Evolutionary conservation across 179 eudicot species (phyloP).

Genomic region (Vitellaria paradoxa): DNA sequence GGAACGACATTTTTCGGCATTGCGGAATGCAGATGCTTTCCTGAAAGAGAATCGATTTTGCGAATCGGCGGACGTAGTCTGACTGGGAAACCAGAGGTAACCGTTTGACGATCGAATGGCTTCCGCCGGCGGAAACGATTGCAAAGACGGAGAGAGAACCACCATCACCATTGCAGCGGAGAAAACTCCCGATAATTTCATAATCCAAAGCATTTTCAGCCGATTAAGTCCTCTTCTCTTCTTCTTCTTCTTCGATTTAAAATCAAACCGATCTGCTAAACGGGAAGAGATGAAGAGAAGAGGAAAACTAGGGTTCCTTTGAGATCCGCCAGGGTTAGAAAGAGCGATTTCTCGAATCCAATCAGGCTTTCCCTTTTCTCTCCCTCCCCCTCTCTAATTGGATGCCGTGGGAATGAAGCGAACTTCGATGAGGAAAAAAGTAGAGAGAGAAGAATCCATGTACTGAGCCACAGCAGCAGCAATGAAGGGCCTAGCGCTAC

Average conservation of each 20-base stretch:
- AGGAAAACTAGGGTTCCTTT: constrained; percentile 41
- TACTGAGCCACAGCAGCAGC: neutral
- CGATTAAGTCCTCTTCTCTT: constrained; percentile 6
- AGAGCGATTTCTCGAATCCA: constrained; percentile 5
- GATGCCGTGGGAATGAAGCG: constrained; percentile 16
- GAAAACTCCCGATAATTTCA: constrained; percentile 56
- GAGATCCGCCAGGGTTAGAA: constrained; percentile 37
- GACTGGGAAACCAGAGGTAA: constrained; percentile 11
- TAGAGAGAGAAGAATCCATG: constrained; percentile 20
- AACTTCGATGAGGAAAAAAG: constrained; percentile 7
- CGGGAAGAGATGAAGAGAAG: constrained; percentile 18
- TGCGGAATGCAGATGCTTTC: constrained; percentile 43
- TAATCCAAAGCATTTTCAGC: constrained; percentile 56
- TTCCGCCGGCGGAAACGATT: constrained; percentile 82
- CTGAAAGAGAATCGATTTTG: constrained; percentile 34
- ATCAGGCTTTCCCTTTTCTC: constrained; percentile 13
- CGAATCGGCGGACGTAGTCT: neutral
- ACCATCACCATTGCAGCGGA: constrained; percentile 61
- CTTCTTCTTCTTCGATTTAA: constrained; percentile 19
- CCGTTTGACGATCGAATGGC: constrained; percentile 49
- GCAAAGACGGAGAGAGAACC: constrained; percentile 67
- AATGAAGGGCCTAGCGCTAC: neutral
- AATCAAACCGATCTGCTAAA: constrained; percentile 10
- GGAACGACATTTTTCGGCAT: constrained; percentile 44
- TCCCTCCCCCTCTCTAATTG: constrained; percentile 2